Evolutionary conservation across 2,329 filamentous ascomycete species (phyloP).

Genomic region (Pestalotiopsis sp.): DNA sequence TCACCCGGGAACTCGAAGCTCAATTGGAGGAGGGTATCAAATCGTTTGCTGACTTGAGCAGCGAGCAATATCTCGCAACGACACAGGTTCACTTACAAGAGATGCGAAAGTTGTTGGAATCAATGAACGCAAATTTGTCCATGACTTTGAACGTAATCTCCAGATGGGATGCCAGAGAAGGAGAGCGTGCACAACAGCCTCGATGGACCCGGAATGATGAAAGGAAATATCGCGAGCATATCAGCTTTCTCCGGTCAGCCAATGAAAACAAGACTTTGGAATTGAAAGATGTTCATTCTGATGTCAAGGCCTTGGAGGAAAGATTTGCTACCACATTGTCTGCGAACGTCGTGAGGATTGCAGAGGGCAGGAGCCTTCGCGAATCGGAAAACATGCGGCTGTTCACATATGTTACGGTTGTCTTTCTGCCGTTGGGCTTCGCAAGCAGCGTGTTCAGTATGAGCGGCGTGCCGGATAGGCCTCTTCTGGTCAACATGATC

Average conservation of each 20-base stretch:
- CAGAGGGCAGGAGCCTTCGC: slow-evolving; percentile 16
- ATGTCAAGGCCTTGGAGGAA: slow-evolving; percentile 7
- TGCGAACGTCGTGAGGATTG: slow-evolving; percentile 10
- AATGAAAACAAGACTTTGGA: slow-evolving; percentile 9
- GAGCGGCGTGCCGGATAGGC: slow-evolving; percentile 22
- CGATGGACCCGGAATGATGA: slow-evolving; percentile 36
- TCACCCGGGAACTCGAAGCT: neutral
- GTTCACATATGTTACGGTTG: slow-evolving; percentile 37
- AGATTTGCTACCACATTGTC: neutral
- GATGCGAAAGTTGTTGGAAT: slow-evolving; percentile 21
- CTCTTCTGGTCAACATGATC: slow-evolving; percentile 21
- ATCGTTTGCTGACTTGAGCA: slow-evolving; percentile 5
- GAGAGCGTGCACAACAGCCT: slow-evolving; percentile 27
- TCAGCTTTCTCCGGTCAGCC: slow-evolving; percentile 14
- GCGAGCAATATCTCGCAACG: slow-evolving; percentile 11
- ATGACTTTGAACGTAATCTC: slow-evolving; percentile 19
- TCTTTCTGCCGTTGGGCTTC: slow-evolving; percentile 36
- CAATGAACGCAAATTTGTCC: slow-evolving; percentile 24
- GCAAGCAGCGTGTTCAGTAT: slow-evolving; percentile 35
- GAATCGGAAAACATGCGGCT: slow-evolving; percentile 30
- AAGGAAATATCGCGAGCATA: slow-evolving; percentile 26
- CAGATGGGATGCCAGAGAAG: slow-evolving; percentile 29
- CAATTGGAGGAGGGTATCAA: neutral
- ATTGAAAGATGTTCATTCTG: slow-evolving; percentile 5
- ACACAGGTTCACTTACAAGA: slow-evolving; percentile 17